Base-by-base conservation (phyloP, 345 rosid species). In the Ceriops decandra region DNA sequence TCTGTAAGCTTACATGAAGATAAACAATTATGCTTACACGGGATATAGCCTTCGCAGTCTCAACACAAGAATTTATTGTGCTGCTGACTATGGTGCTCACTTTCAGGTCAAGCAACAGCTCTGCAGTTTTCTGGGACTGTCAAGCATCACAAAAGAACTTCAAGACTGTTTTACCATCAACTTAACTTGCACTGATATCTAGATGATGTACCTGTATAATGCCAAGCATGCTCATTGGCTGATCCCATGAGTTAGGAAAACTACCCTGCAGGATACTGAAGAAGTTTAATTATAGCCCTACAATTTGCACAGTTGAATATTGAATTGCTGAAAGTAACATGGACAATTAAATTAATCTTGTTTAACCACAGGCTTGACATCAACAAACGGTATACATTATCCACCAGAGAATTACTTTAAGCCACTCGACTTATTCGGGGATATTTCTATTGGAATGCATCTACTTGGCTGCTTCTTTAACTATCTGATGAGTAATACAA, bases 41-140 rank as follows among this genome's bases (percentile, higher is more conserved):
- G 58, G 91, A 84, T 63, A 90, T 86, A 19, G 81, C 76, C 64
- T 20, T 71, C 35, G 95, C 92, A 61, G 96, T 86, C 67, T 84
- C 92, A 30, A 68, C 62, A 72, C 87, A 84, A 35, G 95, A 87
- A 59, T 75, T 74, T 52, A 64, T 72, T 7, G 90, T 78, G 72
- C 95, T 79, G 83, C 91, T 84, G 52, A 86, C 69, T 51, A 91
- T 66, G 17, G 90, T 80, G 77, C 82, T 75, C 70, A 89, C 83
- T 72, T 85, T 85, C 81, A 30, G 57, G 85, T 93, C 97, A 74
- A 90, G 98, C 76, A 93, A 88, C 66, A 90, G 82, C 84, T 93
- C 98, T 21, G 96, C 96, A 68, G 81, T 87, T 84, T 93, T 93
- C 84, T 90, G 98, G 76, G 96, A 81, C 97, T 93, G 87, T 78